These are phyloP conservation scores for Huntiella moniliformis DNA, from an alignment of 2,329 filamentous ascomycete genomes.

Conservation along the genomic window DNA sequence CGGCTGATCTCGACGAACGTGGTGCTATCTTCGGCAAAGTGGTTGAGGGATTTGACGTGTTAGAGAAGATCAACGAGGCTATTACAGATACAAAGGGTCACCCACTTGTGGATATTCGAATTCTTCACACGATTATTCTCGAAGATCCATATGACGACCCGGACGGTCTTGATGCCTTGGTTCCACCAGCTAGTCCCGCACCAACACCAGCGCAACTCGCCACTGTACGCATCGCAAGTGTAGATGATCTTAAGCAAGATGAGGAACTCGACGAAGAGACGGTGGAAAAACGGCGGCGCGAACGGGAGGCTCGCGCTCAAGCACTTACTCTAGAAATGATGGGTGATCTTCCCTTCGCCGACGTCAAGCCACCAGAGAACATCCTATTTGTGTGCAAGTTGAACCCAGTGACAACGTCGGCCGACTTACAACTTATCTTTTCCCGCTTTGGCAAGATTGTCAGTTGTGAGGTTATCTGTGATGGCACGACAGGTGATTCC, in stretches of 20 bases:
- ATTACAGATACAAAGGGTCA: slow-evolving; percentile 75
- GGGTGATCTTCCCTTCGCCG: slow-evolving; percentile 88
- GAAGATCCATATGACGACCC: slow-evolving; percentile 88
- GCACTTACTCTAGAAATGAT: slow-evolving; percentile 95
- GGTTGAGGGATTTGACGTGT: slow-evolving; percentile 81
- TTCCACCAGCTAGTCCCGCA: slow-evolving; percentile 58
- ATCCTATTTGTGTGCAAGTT: slow-evolving; percentile 96
- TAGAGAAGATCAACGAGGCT: slow-evolving; percentile 83
- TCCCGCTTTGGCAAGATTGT: slow-evolving; percentile 89
- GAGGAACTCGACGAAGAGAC: slow-evolving; percentile 57
- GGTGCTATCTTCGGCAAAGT: slow-evolving; percentile 92
- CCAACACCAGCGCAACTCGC: slow-evolving; percentile 74
- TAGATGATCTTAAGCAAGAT: slow-evolving; percentile 62
- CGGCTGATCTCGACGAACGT: slow-evolving; percentile 81
- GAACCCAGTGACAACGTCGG: slow-evolving; percentile 87
- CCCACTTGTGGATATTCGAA: slow-evolving; percentile 83
- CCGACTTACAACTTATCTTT: slow-evolving; percentile 90
- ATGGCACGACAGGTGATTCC: slow-evolving; percentile 84
- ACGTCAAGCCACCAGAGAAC: slow-evolving; percentile 94
- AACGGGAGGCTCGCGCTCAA: slow-evolving; percentile 82
- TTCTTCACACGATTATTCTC: slow-evolving; percentile 78
- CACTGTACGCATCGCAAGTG: slow-evolving; percentile 79
- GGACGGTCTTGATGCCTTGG: slow-evolving; percentile 32
- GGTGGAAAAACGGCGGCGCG: slow-evolving; percentile 58
- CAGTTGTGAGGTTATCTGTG: slow-evolving; percentile 88